phyloP scores from a whole-genome alignment of 345 rosid species.

The Arabis alpina region DNA sequence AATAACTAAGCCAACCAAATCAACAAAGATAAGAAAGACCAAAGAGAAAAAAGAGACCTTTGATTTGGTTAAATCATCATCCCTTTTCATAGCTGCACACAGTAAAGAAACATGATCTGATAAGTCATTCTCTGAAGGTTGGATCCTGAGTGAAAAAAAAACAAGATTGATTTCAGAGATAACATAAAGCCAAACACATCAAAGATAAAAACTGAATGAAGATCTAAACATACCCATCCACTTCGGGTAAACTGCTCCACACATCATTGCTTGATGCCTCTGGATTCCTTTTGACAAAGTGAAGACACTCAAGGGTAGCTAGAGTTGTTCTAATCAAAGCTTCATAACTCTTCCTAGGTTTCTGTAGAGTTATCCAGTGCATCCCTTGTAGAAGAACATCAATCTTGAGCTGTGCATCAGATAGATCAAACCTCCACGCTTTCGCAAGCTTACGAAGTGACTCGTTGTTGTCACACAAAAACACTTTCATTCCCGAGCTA shows the following conservation, averaged over 20 bases:
- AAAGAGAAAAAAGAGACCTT: conserved; percentile 49
- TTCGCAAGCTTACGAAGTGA: conserved; percentile 18
- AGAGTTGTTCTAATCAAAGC: conserved; percentile 16
- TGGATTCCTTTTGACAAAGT: conserved; percentile 23
- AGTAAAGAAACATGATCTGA: conserved; percentile 53
- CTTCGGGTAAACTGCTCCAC: conserved; percentile 14
- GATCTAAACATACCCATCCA: conserved; percentile 33
- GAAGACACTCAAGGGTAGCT: conserved; percentile 26
- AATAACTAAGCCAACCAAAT: neutral
- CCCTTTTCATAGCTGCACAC: conserved; percentile 53
- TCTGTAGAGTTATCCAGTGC: conserved; percentile 25
- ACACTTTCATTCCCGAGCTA: neutral
- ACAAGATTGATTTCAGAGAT: neutral
- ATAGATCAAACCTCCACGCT: conserved; percentile 32
- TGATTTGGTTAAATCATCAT: conserved; percentile 52
- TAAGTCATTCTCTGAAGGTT: conserved; percentile 58
- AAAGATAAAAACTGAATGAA: neutral
- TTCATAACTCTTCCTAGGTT: conserved; percentile 30
- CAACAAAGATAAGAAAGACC: conserved; percentile 26
- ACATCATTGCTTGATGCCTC: neutral
- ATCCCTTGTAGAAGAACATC: conserved; percentile 17
- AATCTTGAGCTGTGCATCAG: conserved; percentile 23
- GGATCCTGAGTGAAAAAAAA: conserved; percentile 33
- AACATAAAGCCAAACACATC: conserved; percentile 11
- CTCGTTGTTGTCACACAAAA: conserved; percentile 17